A percentile compares a stretch with the other conserved stretches of the same genome.
Conservation (phyloP, 1,139 yeast genomes). For the Saccharomyces uvarum region DNA sequence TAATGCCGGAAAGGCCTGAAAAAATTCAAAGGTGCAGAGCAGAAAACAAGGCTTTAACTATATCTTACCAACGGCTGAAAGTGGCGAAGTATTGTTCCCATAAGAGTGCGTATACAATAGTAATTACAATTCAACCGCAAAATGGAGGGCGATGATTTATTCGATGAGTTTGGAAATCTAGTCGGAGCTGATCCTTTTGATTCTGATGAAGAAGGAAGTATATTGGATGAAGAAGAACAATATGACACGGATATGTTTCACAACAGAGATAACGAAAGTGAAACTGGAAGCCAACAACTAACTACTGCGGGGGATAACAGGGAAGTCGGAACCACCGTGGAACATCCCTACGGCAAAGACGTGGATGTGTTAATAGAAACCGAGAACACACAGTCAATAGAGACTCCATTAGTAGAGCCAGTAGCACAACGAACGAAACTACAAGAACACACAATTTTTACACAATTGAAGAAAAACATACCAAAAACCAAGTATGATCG, state of each 20-base stretch:
- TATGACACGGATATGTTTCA: conserved; percentile 7
- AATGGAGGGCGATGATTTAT: not conserved
- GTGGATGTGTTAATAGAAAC: conserved; percentile 61
- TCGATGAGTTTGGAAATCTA: conserved; percentile 51
- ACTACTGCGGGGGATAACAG: conserved; percentile 13
- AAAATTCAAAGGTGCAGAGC: not conserved
- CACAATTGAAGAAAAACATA: conserved; percentile 29
- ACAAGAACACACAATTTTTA: conserved; percentile 15
- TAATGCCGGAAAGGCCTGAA: conserved; percentile 1
- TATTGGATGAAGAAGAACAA: conserved; percentile 15
- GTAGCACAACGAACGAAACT: conserved; percentile 4
- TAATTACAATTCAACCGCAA: not conserved
- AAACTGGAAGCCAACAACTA: conserved; percentile 3
- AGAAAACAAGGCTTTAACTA: not conserved
- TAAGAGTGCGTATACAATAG: not conserved
- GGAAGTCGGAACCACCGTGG: conserved; percentile 12
- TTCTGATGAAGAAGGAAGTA: conserved; percentile 37
- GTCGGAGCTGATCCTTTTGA: conserved; percentile 46
- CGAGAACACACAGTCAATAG: conserved; percentile 44
- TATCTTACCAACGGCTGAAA: not conserved
- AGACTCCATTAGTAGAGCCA: conserved; percentile 66
- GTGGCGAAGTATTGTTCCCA: not conserved
- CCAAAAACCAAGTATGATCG: conserved; percentile 60
- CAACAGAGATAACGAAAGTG: conserved; percentile 8
- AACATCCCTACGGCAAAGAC: conserved; percentile 42